Base-by-base conservation (phyloP, 176 grass and related monocot genomes). In the Saccharum spontaneum region DNA sequence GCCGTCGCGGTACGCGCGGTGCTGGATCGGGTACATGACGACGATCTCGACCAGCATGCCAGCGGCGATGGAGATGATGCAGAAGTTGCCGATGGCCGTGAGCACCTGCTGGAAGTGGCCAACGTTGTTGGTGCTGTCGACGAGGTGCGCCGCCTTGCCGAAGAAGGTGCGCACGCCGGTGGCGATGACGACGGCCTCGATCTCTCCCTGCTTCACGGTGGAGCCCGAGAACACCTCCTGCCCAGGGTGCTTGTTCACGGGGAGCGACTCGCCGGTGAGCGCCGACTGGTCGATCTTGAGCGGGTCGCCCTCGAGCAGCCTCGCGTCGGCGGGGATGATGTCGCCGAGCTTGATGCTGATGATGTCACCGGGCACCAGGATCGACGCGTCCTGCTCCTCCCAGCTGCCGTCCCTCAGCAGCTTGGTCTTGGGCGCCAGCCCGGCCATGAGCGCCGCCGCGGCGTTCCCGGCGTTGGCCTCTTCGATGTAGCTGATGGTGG, bases 291-390 rank as follows among this genome's bases (percentile, higher is more conserved):
- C 95, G 52, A 98, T 98, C 83, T 98, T 98, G 60, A 98, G 83
- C 10, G 93, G 85, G 85, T 95, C 95, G 2, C 95, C 95, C 76
- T 98, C 87, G 31, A 98, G 90, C 34, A 98, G 87, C 59, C 93
- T 84, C 7, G 95, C 91, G 57, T 98, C 95, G 37, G 95, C 95
- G 17, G 95, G 95, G 91, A 98, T 63, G 80, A 98, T 98, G 87
- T 98, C 95, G 4, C 95, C 95, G 34, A 98, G 93, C 91, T 98
- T 98, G 92, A 98, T 86, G 81, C 93, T 98, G 89, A 98, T 95
- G 85, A 98, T 98, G 72, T 98, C 95, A 0, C 95, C 95, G 15
- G 93, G 95, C 0, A 98, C 95, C 0, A 95, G 82, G 67, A 98
- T 98, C 1, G 95, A 57, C 20, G 95, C 95, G 22, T 98, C 95